Evolutionary conservation across 768 basidiomycete species (phyloP), one percentile per base, ranked within the genome.

Genomic region (Coprinopsis cinerea): DNA sequence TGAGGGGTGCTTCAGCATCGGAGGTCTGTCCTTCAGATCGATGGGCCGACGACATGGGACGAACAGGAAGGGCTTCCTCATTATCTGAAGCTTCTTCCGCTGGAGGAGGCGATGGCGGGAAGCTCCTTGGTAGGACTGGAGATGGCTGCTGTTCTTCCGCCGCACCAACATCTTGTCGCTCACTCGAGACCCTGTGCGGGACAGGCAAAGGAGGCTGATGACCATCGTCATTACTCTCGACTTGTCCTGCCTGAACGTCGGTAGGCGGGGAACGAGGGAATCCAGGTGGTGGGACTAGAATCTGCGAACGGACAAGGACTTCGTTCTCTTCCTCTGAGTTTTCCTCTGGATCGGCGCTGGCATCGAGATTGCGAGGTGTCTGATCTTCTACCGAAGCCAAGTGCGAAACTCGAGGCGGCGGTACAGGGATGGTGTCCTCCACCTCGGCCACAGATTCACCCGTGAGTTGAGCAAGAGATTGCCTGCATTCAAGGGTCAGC

Each of bases 31-130:
- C 36, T 39, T 9, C 24, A 14, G 20, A 26, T 15, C 11, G 35
- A 13, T 28, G 44, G 26, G 4, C 46, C 3, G 24, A 53, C 42
- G 40, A 49, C 14, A 27, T 45, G 18, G 26, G 53, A 23, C 41
- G 41, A 26, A 43, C 41, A 43, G 41, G 41, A 7, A 43, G 48
- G 4, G 32, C 35, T 9, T 34, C 26, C n/a, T 47, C 44, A n/a
- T 22, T 22, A 47, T 69, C 64, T 1, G 62, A 61, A 6, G 61
- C 62, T 25, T 60, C 55, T 17, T 35, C 32, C n/a, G 20, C 36
- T 18, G 39, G 18, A 4, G 48, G 47, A 37, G 50, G 50, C 13
- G 51, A 48, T 4, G 47, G 41, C 30, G 54, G 54, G 25, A 44
- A 28, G 1, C 10, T 30, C 34, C 25, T 42, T 24, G 35, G 17